Evolutionary conservation across 352 stramenopile species (phyloP).

Genomic region (Globisporangium cylindrosporum): DNA sequence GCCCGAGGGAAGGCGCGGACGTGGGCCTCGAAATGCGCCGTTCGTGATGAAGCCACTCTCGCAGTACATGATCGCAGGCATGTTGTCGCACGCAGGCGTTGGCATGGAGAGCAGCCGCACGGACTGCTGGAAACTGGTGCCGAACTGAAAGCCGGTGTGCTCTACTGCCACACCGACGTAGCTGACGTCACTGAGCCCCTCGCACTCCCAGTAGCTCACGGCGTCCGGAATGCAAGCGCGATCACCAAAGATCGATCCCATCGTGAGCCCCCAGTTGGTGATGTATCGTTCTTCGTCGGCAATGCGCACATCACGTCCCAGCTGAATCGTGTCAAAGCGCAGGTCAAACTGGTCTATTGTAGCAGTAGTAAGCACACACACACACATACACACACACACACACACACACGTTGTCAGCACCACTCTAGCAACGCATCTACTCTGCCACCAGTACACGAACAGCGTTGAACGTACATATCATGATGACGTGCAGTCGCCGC

Average conservation of each 20-base stretch:
- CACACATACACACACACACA: neutral
- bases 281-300: constrained; percentile 31
- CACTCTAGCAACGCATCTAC: neutral
- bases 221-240: constrained; percentile 28
- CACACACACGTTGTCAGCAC: neutral
- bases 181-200: constrained; percentile 56
- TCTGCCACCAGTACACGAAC: neutral
- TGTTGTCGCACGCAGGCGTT: constrained; percentile 55
- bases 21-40: constrained; percentile 58
- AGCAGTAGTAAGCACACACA: neutral
- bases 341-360: constrained; percentile 43
- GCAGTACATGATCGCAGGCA: constrained; percentile 76
- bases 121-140: constrained; percentile 37
- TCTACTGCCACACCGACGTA: constrained; percentile 50
- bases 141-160: constrained; percentile 17
- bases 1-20: constrained; percentile 35
- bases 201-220: constrained; percentile 73
- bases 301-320: constrained; percentile 47
- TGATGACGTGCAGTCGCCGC: constrained; percentile 43
- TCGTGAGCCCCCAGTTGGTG: constrained; percentile 40
- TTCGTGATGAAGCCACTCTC: constrained; percentile 65
- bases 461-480: constrained; percentile 37
- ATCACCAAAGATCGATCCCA: constrained; percentile 53
- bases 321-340: constrained; percentile 38
- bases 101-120: constrained; percentile 45